A percentile compares a stretch with the other conserved stretches of the same genome.
These are phyloP conservation scores for Penicillium sp. DNA, from an alignment of 2,329 filamentous ascomycete genomes.

Conservation along the genomic window DNA sequence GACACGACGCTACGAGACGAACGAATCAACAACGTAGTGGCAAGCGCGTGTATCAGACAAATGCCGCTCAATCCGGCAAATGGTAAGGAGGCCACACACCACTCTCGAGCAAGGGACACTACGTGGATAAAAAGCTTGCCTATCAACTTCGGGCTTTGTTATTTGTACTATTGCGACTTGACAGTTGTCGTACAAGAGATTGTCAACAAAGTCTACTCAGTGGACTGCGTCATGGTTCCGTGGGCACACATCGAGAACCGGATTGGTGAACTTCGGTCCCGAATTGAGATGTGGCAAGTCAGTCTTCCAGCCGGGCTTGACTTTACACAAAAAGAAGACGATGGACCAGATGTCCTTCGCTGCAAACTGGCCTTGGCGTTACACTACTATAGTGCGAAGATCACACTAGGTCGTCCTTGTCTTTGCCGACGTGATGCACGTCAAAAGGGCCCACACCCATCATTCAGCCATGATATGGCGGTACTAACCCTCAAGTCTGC, in stretches of 20 bases:
- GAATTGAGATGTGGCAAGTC: constrained; percentile 41
- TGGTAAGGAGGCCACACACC: constrained; percentile 25
- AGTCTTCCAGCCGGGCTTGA: constrained; percentile 39
- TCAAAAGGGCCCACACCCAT: constrained; percentile 23
- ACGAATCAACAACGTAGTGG: constrained; percentile 31
- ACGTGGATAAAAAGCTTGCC: constrained; percentile 39
- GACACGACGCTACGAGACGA: constrained; percentile 33
- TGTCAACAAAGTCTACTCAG: constrained; percentile 44
- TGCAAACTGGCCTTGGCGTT: constrained; percentile 44
- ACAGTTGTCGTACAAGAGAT: constrained; percentile 43
- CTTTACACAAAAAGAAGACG: constrained; percentile 38
- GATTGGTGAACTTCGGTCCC: constrained; percentile 39
- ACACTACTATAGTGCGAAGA: constrained; percentile 46
- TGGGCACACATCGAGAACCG: constrained; percentile 44
- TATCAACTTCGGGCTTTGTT: constrained; percentile 37
- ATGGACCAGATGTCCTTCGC: constrained; percentile 35
- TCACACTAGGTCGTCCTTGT: constrained; percentile 47
- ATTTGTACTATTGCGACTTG: constrained; percentile 43
- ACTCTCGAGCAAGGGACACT: constrained; percentile 27
- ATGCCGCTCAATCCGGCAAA: constrained; percentile 33
- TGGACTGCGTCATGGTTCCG: constrained; percentile 39
- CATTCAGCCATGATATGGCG: constrained; percentile 44
- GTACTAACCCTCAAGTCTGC: constrained; percentile 42
- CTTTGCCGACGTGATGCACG: constrained; percentile 46
- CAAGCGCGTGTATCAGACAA: constrained; percentile 33